phyloP scores from a whole-genome alignment of 2,329 filamentous ascomycete genomes.

The Pestalotiopsis sp. region DNA sequence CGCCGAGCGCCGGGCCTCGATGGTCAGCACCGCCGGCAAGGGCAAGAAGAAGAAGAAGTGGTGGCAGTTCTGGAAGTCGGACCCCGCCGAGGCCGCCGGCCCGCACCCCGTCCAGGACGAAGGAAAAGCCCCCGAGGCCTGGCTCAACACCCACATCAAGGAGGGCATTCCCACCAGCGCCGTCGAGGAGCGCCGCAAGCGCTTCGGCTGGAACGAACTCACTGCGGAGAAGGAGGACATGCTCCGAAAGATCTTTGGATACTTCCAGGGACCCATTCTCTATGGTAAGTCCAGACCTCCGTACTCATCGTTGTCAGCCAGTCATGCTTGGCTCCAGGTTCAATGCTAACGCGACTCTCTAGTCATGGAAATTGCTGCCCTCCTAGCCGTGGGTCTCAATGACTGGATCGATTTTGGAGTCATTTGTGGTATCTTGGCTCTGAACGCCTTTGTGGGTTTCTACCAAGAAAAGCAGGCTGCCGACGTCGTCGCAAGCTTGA shows the following conservation, averaged over 20 bases:
- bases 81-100: neutral
- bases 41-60: conserved; percentile 48
- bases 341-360: conserved; percentile 14
- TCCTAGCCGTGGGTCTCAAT: conserved; percentile 72
- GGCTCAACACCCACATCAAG: conserved; percentile 68
- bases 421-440: conserved; percentile 73
- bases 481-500: conserved; percentile 73
- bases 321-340: conserved; percentile 27
- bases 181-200: conserved; percentile 64
- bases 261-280: conserved; percentile 72
- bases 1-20: conserved; percentile 27
- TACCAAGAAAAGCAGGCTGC: conserved; percentile 82
- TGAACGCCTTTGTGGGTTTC: conserved; percentile 78
- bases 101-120: conserved; percentile 24
- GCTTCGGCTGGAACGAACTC: conserved; percentile 71
- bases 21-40: conserved; percentile 17
- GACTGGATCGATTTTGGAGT: conserved; percentile 81
- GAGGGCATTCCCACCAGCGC: conserved; percentile 57
- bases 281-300: conserved; percentile 61
- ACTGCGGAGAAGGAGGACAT: conserved; percentile 72
- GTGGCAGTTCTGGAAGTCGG: conserved; percentile 59
- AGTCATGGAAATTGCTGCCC: conserved; percentile 79
- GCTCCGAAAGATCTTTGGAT: conserved; percentile 70
- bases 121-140: conserved; percentile 60
- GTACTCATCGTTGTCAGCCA: neutral